Base-by-base conservation (phyloP, 140 eudicot species). In the Erigeron philadelphicus region DNA sequence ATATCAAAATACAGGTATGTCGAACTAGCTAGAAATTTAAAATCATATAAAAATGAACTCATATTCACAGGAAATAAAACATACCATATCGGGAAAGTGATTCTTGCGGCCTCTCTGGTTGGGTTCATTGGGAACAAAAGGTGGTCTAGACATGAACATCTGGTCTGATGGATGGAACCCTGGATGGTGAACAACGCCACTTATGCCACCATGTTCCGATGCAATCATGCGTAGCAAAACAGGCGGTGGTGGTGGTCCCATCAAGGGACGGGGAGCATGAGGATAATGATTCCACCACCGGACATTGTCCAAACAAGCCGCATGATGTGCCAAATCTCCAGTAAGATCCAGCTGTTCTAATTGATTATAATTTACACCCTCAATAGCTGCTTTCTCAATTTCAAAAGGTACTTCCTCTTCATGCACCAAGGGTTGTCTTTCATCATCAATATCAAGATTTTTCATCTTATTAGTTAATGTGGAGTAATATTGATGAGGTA, bases 331-430 rank as follows among this genome's bases (percentile, higher is more conserved):
- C 69, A 77, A 64, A 66, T 77, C 81, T 48, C 81, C 81, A 0
- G 81, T 65, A 11, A 77, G 81, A 77, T 77, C 81, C 81, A 77
- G 67, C 53, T 52, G 68, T 64, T 57, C 81, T 9, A 68, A 77
- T 64, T 56, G 68, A 46, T 17, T 53, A 8, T n/a, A 6, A 21
- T 16, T 53, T 53, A 53, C 5, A 7, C 23, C 44, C n/a, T 3
- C 11, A 19, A 9, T 66, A 6, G 41, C 21, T 61, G 38, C 61
- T 47, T 60, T 61, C 67, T 59, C 66, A 13, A 56, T 12, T 21
- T 31, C 67, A 19, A 18, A 70, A 58, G 60, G 58, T 63, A 64
- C 67, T 54, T 57, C 72, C 47, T 58, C 79, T 63, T 70, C 72
- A 70, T 43, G 52, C 72, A 63, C 77, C 45, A 45, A 68, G 15